Evolutionary conservation across 2,329 filamentous ascomycete species (phyloP), one percentile per base, ranked within the genome.

Genomic region (Sporothrix luriei): DNA sequence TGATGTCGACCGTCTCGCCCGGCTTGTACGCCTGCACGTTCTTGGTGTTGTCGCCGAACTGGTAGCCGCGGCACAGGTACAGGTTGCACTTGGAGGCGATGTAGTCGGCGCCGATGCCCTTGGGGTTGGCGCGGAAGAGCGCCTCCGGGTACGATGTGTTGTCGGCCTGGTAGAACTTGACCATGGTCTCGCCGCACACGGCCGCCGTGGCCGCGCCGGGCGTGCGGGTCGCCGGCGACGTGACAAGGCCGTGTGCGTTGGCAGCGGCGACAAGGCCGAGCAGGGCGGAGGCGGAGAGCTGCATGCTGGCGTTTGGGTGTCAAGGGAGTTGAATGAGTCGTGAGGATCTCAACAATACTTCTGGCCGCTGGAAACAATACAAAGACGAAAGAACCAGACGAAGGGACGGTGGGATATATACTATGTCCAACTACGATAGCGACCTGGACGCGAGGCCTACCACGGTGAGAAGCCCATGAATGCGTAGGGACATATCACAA

Each of bases 1-100:
- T 76, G 66, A 84, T 76, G 74, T 79, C 75, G 67, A 84, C 77
- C 2, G 73, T 76, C 73, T 84, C 75, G n/a, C 82, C 82, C 4
- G 81, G 73, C n/a, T 74, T 74, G 74, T 78, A 81, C 33, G 66
- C 57, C 75, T 80, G 78, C 68, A 80, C 79, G 72, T 78, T 76
- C 71, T 73, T 77, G 16, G 68, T 71, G 76, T 81, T 80, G 77
- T 82, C 80, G 68, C 67, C 79, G 72, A 78, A 80, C 74, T 80
- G 79, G 73, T 77, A 76, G 49, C 80, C 80, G 68, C 76, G 77
- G 78, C 80, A 81, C 38, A 82, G 78, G 74, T 74, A 79, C 62
- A 82, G 77, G 74, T 81, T 76, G 75, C 78, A 79, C 64, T 75
- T 75, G 51, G 73, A 68, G 40, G 74, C 66, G 71, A 76, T 71